phyloP scores from a whole-genome alignment of 306 rosid species.

The Chamaecrista fasciculata region DNA sequence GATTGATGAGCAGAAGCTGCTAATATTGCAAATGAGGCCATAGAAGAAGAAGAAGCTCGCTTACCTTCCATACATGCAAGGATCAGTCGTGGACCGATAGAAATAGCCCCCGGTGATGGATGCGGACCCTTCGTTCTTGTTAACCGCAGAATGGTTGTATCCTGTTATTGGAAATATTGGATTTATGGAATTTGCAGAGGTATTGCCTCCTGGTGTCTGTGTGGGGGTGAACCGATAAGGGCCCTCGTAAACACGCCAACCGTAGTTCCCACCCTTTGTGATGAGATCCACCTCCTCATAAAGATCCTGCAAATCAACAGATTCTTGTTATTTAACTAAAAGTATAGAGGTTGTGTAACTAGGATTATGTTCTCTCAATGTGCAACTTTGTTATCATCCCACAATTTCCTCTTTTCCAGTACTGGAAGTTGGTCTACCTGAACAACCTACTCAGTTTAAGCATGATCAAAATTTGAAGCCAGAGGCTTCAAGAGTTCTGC shows the following conservation, averaged over 20 bases:
- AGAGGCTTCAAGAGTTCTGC: too few relatives aligned
- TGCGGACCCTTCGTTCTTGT: slow-evolving; percentile 81
- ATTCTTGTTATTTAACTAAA: background rate
- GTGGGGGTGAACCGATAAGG: slow-evolving; percentile 42
- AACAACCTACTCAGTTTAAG: too few relatives aligned
- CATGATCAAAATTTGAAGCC: too few relatives aligned
- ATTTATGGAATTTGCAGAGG: slow-evolving; percentile 47
- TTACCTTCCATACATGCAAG: slow-evolving; percentile 93
- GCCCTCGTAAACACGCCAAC: slow-evolving; percentile 89
- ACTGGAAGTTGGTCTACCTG: background rate
- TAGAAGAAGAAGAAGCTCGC: background rate
- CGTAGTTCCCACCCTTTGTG: slow-evolving; percentile 94
- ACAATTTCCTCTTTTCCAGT: background rate
- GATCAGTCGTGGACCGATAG: slow-evolving; percentile 83
- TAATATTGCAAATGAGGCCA: background rate
- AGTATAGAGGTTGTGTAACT: background rate
- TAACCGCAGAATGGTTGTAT: slow-evolving; percentile 70
- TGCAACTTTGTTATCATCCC: background rate
- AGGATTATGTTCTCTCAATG: background rate
- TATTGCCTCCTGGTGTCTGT: slow-evolving; percentile 56
- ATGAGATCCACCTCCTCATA: slow-evolving; percentile 92
- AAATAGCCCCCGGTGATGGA: slow-evolving; percentile 82
- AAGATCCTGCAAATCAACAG: slow-evolving; percentile 56
- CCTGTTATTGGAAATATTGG: slow-evolving; percentile 74
- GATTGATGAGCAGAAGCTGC: slow-evolving; percentile 8